Conservation (phyloP, 1,284 basidiomycete species). For the Kalmanozyma brasiliensis region DNA sequence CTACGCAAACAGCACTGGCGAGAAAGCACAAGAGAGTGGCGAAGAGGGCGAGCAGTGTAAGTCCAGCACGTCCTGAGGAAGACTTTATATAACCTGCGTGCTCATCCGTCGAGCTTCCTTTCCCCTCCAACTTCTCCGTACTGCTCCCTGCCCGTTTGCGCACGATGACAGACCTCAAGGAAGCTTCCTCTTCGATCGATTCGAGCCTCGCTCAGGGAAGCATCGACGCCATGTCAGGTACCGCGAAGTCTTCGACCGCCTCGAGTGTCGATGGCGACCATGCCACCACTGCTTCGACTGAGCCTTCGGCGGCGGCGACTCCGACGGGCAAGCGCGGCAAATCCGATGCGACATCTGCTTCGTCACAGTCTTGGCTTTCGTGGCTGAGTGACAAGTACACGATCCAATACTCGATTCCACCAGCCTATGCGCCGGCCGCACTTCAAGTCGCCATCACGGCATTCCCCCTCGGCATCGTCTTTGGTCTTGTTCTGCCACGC, state of each 20-base stretch:
- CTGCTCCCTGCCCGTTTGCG: background rate
- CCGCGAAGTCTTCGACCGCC: conserved; percentile 1
- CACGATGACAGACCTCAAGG: conserved; percentile 9
- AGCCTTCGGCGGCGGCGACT: background rate
- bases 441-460: conserved; percentile 45
- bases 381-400: conserved; percentile 35
- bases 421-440: conserved; percentile 45
- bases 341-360: background rate
- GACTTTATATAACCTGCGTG: too few relatives aligned
- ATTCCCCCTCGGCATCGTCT: conserved; percentile 50
- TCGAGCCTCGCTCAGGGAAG: background rate
- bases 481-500: conserved; percentile 40
- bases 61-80: too few relatives aligned
- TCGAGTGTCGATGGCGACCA: conserved; percentile 13
- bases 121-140: background rate
- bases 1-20: too few relatives aligned
- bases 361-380: conserved; percentile 7
- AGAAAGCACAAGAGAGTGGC: too few relatives aligned
- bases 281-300: background rate
- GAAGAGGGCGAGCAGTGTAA: too few relatives aligned
- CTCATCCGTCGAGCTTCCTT: background rate
- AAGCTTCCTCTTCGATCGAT: background rate
- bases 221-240: conserved; percentile 1
- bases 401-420: conserved; percentile 43
- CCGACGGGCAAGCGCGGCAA: conserved; percentile 12